Conservation (phyloP, 2,329 filamentous ascomycete genomes). For the Exophiala alcalophila region DNA sequence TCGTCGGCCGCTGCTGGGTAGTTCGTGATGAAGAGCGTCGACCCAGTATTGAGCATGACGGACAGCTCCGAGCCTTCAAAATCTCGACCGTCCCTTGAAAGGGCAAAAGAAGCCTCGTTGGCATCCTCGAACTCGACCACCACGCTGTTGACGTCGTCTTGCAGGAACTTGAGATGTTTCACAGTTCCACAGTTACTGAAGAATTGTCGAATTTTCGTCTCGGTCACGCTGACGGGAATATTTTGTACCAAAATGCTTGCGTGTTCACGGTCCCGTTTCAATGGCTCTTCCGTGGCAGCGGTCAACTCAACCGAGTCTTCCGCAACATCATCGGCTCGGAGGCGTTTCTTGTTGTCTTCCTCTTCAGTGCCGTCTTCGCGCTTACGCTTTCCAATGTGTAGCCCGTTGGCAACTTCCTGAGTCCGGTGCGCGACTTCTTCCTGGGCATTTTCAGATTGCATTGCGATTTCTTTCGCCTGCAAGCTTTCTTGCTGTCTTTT, state of each 20-base stretch:
- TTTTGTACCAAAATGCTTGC: conserved; percentile 78
- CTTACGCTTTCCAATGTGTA: conserved; percentile 65
- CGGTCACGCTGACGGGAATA: conserved; percentile 66
- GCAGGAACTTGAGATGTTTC: conserved; percentile 68
- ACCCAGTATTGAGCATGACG: conserved; percentile 70
- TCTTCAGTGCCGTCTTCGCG: conserved; percentile 58
- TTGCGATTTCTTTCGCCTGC: conserved; percentile 48
- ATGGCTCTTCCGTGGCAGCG: conserved; percentile 37
- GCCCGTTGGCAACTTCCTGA: conserved; percentile 28
- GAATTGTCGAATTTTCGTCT: conserved; percentile 77
- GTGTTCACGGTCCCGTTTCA: conserved; percentile 85
- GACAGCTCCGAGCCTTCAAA: conserved; percentile 70
- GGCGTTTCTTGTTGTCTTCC: conserved; percentile 63
- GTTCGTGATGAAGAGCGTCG: conserved; percentile 87
- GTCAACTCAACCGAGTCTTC: conserved; percentile 36
- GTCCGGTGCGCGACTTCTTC: conserved; percentile 33
- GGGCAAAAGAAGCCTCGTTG: conserved; percentile 77
- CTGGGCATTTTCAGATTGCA: conserved; percentile 32
- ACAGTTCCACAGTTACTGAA: conserved; percentile 88
- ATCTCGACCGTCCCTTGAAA: conserved; percentile 76
- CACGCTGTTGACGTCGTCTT: conserved; percentile 64
- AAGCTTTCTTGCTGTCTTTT: conserved; percentile 65
- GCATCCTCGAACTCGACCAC: conserved; percentile 79
- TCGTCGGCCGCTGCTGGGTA: conserved; percentile 63
- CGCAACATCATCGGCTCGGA: conserved; percentile 48